These are phyloP conservation scores for Xylaria sp. DNA, from an alignment of 2,329 filamentous ascomycete genomes.

Conservation along the genomic window DNA sequence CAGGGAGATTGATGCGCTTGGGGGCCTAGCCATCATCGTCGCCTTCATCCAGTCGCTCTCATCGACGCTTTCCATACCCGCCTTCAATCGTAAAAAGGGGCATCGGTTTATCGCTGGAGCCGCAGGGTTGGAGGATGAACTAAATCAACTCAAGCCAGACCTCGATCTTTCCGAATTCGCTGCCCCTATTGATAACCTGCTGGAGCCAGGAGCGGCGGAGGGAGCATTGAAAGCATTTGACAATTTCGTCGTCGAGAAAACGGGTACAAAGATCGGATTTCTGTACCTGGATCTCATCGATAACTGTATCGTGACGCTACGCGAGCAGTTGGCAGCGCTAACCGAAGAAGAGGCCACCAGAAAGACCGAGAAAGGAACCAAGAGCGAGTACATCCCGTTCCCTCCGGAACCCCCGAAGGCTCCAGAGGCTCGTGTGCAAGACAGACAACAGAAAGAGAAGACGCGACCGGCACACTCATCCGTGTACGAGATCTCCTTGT, in stretches of 20 bases:
- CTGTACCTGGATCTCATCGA: conserved; percentile 58
- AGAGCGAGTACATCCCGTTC: conserved; percentile 40
- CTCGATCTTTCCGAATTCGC: conserved; percentile 56
- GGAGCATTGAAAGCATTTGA: conserved; percentile 53
- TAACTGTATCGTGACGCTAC: conserved; percentile 51
- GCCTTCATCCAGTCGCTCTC: conserved; percentile 56
- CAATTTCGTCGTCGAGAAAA: conserved; percentile 52
- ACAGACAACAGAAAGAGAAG: conserved; percentile 57
- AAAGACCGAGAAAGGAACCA: conserved; percentile 1
- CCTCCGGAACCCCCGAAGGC: conserved; percentile 37
- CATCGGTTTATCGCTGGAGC: conserved; percentile 52
- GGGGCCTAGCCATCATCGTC: conserved; percentile 53
- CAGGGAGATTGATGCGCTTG: conserved; percentile 51
- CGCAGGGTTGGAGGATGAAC: conserved; percentile 52
- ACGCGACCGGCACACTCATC: conserved; percentile 55
- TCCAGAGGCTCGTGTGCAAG: conserved; percentile 46
- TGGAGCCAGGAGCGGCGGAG: conserved; percentile 54
- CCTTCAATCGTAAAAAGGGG: conserved; percentile 54
- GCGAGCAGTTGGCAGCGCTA: conserved; percentile 45
- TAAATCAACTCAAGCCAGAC: conserved; percentile 53
- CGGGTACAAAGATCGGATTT: conserved; percentile 55
- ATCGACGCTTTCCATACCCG: conserved; percentile 50
- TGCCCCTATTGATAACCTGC: conserved; percentile 56
- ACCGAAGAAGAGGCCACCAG: background rate
- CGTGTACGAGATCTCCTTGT: conserved; percentile 47